Evolutionary conservation across 495 filamentous ascomycete species (phyloP).

Genomic region (Penicillium nucicola): DNA sequence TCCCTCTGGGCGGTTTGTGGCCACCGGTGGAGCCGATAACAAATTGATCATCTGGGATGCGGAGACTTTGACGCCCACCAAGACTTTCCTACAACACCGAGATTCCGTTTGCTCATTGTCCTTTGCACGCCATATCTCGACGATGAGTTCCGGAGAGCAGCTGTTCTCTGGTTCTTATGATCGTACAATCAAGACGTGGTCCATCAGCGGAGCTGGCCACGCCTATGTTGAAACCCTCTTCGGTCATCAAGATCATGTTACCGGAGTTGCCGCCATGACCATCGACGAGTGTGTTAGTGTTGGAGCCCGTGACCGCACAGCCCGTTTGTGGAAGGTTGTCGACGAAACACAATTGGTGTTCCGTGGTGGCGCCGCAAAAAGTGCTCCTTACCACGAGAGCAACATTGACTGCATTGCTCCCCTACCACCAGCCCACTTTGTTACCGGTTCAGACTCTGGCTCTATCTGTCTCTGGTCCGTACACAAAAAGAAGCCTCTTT

Average conservation of each 20-base stretch:
- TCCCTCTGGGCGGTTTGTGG: slow-evolving; percentile 83
- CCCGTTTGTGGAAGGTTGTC: slow-evolving; percentile 93
- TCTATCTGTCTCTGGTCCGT: slow-evolving; percentile 81
- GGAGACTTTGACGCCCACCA: slow-evolving; percentile 67
- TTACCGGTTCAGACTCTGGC: slow-evolving; percentile 91
- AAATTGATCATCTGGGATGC: slow-evolving; percentile 85
- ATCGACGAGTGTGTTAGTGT: slow-evolving; percentile 88
- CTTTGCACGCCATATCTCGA: slow-evolving; percentile 75
- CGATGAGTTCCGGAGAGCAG: slow-evolving; percentile 63
- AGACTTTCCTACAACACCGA: slow-evolving; percentile 88
- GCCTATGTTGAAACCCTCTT: slow-evolving; percentile 95
- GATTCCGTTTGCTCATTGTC: slow-evolving; percentile 79
- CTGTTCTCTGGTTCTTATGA: slow-evolving; percentile 85
- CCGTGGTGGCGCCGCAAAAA: slow-evolving; percentile 66
- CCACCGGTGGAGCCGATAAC: slow-evolving; percentile 80
- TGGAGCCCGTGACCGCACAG: slow-evolving; percentile 85
- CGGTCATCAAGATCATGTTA: slow-evolving; percentile 88
- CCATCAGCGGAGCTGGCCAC: slow-evolving; percentile 52
- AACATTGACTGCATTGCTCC: slow-evolving; percentile 87
- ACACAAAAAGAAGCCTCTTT: slow-evolving; percentile 93
- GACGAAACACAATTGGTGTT: slow-evolving; percentile 96
- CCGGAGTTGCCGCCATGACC: slow-evolving; percentile 75
- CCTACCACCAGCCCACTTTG: slow-evolving; percentile 84
- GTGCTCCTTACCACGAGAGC: slow-evolving; percentile 64
- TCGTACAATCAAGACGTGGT: slow-evolving; percentile 87